Conservation (phyloP, 768 basidiomycete genomes). For the Psilocybe tampanensis region DNA sequence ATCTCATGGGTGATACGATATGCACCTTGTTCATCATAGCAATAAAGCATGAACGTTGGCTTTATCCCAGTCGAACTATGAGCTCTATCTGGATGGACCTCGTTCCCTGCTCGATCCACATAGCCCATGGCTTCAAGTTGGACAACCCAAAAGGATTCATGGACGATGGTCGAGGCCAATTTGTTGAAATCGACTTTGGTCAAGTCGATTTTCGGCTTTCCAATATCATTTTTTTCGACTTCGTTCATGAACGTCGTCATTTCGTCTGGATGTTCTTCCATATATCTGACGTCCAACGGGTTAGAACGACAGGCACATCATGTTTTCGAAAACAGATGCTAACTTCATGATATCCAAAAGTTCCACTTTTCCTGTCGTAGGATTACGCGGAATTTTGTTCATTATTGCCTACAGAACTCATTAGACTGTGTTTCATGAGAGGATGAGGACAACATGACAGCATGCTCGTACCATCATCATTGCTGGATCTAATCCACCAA, state of each 20-base stretch:
- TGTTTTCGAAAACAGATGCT: background rate
- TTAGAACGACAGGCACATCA: background rate
- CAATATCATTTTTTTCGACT: constrained; percentile 11
- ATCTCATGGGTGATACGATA: constrained; percentile 25
- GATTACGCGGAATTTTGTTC: constrained; percentile 24
- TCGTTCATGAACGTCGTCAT: constrained; percentile 22
- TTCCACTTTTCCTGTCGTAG: constrained; percentile 24
- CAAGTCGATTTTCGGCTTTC: constrained; percentile 21
- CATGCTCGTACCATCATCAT: constrained; percentile 11
- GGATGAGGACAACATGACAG: no score
- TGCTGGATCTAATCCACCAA: constrained; percentile 15
- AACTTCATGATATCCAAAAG: constrained; percentile 26
- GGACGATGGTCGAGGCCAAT: constrained; percentile 23
- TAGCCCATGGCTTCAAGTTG: constrained; percentile 32
- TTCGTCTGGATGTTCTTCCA: constrained; percentile 25
- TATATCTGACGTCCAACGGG: constrained; percentile 16
- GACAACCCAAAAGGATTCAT: constrained; percentile 34
- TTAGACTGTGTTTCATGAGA: background rate
- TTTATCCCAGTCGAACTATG: constrained; percentile 17
- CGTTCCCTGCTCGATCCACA: constrained; percentile 18
- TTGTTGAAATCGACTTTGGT: constrained; percentile 22
- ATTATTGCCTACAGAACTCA: constrained; percentile 6
- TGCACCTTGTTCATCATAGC: constrained; percentile 29
- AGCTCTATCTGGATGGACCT: constrained; percentile 14
- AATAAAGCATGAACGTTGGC: constrained; percentile 28